Evolutionary conservation across 371 early-diverging fungal species (phyloP).

Genomic region (Zychaea mexicana): DNA sequence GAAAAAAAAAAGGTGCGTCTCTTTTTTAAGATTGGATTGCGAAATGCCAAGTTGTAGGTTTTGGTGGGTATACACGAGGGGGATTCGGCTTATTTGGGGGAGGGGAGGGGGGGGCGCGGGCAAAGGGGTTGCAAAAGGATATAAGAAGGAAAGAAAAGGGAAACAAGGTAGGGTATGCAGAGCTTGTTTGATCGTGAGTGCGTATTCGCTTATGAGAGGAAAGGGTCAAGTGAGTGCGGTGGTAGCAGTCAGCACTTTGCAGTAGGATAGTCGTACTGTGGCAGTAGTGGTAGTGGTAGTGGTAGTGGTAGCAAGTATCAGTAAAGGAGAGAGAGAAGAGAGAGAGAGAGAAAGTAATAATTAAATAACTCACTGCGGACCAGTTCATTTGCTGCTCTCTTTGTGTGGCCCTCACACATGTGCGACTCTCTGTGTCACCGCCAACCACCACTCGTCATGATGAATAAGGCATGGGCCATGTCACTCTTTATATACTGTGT

Average conservation of each 20-base stretch:
- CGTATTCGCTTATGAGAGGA: no score
- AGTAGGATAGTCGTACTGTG: no score
- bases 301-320: no score
- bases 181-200: no score
- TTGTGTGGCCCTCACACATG: not conserved
- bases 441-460: not conserved
- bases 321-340: not conserved
- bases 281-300: no score
- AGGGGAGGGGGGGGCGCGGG: not conserved
- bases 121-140: not conserved
- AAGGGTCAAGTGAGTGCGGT: no score
- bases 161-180: not conserved
- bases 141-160: slow-evolving; percentile 3
- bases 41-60: no score
- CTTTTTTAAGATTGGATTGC: no score
- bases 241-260: no score
- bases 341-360: slow-evolving; percentile 3
- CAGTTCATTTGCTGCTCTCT: not conserved
- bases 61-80: not conserved
- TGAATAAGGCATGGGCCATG: not conserved
- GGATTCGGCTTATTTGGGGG: not conserved
- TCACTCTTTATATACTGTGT: no score
- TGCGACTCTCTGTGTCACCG: slow-evolving; percentile 7
- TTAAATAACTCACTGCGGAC: not conserved
- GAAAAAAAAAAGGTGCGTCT: not conserved